Evolutionary conservation across 441 rosid genomes (phyloP), one percentile per base, ranked within the genome.

Genomic region (Arabidopsis lyrata): DNA sequence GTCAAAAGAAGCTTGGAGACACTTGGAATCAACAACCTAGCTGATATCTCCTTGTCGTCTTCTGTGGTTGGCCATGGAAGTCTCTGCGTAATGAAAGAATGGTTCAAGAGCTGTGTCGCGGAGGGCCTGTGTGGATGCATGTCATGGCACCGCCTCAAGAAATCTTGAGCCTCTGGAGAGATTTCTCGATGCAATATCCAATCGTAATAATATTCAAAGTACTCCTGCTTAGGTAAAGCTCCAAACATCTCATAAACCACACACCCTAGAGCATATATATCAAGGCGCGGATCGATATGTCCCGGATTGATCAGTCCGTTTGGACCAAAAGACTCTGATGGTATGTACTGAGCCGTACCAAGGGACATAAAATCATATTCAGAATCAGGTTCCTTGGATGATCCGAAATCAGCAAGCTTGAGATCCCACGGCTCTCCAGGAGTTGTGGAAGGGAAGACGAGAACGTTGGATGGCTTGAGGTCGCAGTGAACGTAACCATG

Each of bases 401-500:
- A 70, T 22, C 75, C 61, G n/a, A 71, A 71, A 61, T 61, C 61
- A 5, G 64, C 49, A 61, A 71, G 50, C 13, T 71, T 71, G 5
- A 61, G 41, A 60, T 61, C 61, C 4, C 7, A 71, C 10, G 53
- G 67, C 22, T 71, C 61, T 49, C 68, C 75, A 11, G 0, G 0
- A 24, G 68, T 50, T 0, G 24, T 31, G 3, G 55, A 68, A 5
- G 3, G 8, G 59, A 62, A 60, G 15, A 62, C 8, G 16, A 68
- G 79, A 2, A 75, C 14, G 5, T 75, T 75, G 0, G 53, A 38
- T 15, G 74, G 68, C 24, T 75, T 75, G 6, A 75, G 36, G 22
- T 75, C 50, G 20, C 74, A 32, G 42, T 75, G 74, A 31, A 75
- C 74, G 35, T 42, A 61, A 3, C 58, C 70, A 0, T 42, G 8